These are phyloP conservation scores for Ceriops tagal DNA, from an alignment of 345 rosid species.

Conservation along the genomic window DNA sequence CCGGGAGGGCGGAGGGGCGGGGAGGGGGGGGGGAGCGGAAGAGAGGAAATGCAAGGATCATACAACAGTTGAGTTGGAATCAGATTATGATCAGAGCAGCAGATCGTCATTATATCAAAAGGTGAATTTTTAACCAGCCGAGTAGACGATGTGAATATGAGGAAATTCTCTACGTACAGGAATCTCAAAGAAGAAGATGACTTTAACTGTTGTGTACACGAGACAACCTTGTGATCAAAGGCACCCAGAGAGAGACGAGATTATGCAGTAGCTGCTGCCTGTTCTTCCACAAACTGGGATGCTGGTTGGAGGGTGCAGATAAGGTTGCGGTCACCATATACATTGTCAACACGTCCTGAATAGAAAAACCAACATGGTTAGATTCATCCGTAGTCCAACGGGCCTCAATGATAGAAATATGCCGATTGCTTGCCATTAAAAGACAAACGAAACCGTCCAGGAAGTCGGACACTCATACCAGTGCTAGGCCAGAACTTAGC, in stretches of 20 bases:
- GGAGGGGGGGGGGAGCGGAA: background rate
- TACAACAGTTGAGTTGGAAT: conserved; percentile 34
- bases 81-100: conserved; percentile 22
- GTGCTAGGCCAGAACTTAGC: conserved; percentile 97
- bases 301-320: conserved; percentile 81
- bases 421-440: background rate
- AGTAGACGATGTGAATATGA: conserved; percentile 22
- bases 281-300: conserved; percentile 61
- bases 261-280: conserved; percentile 79
- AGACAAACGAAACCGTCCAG: background rate
- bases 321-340: conserved; percentile 95
- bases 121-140: conserved; percentile 28
- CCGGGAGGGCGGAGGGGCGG: too few species aligned
- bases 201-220: background rate
- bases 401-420: too few species aligned
- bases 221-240: conserved; percentile 9
- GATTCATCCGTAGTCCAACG: background rate
- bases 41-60: conserved; percentile 12
- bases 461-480: conserved; percentile 31
- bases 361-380: background rate
- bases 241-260: background rate
- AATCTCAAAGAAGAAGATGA: conserved; percentile 7
- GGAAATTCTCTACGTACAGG: conserved; percentile 27
- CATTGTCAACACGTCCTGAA: conserved; percentile 93
- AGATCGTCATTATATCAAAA: conserved; percentile 20